Conservation (phyloP, 768 basidiomycete species). For the Lyophyllum atratum region DNA sequence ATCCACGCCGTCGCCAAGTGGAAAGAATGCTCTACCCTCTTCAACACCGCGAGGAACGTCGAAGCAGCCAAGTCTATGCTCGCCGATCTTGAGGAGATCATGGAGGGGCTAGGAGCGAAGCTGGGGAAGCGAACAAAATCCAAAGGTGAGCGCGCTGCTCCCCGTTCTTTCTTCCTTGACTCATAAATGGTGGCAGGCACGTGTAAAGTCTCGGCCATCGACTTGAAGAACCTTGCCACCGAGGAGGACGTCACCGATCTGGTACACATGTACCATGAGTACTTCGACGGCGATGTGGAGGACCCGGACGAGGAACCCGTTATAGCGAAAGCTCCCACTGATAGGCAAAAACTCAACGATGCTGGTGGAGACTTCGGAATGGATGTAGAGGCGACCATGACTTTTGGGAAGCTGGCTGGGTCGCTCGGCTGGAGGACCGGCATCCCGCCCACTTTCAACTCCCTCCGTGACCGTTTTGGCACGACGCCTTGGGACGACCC, state of each 20-base stretch:
- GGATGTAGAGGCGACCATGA: constrained; percentile 6
- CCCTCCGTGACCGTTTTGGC: constrained; percentile 14
- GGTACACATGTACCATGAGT: constrained; percentile 4
- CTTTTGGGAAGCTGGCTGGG: no score
- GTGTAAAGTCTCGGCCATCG: constrained; percentile 3
- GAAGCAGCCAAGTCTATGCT: neutral
- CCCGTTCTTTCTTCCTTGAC: neutral
- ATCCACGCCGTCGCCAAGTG: constrained; percentile 6
- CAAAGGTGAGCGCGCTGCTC: neutral
- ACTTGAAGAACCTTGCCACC: constrained; percentile 8
- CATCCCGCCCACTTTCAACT: constrained; percentile 24
- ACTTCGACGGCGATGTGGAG: neutral
- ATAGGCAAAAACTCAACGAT: constrained; percentile 13
- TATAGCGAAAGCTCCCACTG: constrained; percentile 9
- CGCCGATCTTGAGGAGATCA: neutral
- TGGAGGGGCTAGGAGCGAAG: constrained; percentile 2
- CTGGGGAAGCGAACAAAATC: neutral
- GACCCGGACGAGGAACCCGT: neutral
- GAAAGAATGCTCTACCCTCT: neutral
- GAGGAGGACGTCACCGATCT: constrained; percentile 7
- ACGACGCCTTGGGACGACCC: constrained; percentile 20
- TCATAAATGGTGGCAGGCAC: neutral
- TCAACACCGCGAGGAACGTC: neutral
- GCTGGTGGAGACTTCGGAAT: constrained; percentile 5
- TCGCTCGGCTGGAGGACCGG: constrained; percentile 18